phyloP scores from a whole-genome alignment of 1,139 yeast genomes.

The Hyphopichia fennica region DNA sequence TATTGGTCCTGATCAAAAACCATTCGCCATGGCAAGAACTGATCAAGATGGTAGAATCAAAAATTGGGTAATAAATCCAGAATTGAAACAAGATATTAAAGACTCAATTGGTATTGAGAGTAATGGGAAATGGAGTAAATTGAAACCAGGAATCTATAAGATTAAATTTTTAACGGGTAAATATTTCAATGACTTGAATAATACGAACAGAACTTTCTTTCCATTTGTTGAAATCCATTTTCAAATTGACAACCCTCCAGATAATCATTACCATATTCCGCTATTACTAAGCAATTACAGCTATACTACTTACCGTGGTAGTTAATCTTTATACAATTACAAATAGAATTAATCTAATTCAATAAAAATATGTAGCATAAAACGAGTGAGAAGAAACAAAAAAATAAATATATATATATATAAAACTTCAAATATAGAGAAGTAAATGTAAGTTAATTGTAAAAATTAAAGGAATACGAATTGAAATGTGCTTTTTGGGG shows the following conservation, averaged over 20 bases:
- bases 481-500: not conserved
- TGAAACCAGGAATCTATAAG: constrained; percentile 65
- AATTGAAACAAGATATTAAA: constrained; percentile 16
- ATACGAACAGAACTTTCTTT: constrained; percentile 56
- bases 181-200: constrained; percentile 48
- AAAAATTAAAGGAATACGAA: not conserved
- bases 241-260: constrained; percentile 63
- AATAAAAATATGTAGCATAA: not conserved
- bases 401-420: not conserved
- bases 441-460: not conserved
- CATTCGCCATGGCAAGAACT: constrained; percentile 67
- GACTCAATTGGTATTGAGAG: constrained; percentile 33
- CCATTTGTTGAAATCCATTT: constrained; percentile 82
- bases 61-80: constrained; percentile 59
- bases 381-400: not conserved
- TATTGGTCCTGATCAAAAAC: constrained; percentile 21
- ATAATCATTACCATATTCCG: constrained; percentile 85
- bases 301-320: constrained; percentile 87
- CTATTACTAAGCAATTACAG: constrained; percentile 78
- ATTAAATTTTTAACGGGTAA: constrained; percentile 73
- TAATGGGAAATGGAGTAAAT: constrained; percentile 35
- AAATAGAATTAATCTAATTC: not conserved
- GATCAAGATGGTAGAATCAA: constrained; percentile 77
- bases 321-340: constrained; percentile 24
- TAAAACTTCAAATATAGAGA: not conserved